A percentile compares a stretch with the other conserved stretches of the same genome.
These are phyloP conservation scores for Pholiota conissans DNA, from an alignment of 768 basidiomycete genomes.

Conservation along the genomic window DNA sequence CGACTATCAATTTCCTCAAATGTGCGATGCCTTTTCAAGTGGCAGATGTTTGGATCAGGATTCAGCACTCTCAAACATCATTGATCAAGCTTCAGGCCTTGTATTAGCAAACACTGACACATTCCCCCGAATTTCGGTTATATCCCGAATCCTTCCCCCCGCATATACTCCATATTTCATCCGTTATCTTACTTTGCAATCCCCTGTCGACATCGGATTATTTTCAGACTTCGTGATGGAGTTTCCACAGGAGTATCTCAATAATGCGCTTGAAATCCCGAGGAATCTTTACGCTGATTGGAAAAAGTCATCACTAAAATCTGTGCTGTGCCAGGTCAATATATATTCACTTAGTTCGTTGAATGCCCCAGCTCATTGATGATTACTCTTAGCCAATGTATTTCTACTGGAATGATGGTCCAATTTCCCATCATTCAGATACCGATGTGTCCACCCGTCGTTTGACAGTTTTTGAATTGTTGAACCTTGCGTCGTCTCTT, in stretches of 20 bases:
- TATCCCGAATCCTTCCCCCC: constrained; percentile 25
- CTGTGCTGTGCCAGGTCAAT: constrained; percentile 43
- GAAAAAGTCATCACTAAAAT: constrained; percentile 33
- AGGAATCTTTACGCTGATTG: constrained; percentile 8
- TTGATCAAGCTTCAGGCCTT: constrained; percentile 37
- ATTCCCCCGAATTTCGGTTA: constrained; percentile 29
- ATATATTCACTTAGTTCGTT: not conserved
- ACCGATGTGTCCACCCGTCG: constrained; percentile 27
- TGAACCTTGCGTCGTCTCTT: constrained; percentile 41
- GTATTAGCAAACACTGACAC: constrained; percentile 19
- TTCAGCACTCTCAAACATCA: constrained; percentile 40
- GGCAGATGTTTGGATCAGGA: constrained; percentile 49
- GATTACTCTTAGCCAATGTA: constrained; percentile 43
- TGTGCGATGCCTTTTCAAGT: constrained; percentile 28
- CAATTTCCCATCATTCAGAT: constrained; percentile 24
- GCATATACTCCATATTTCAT: constrained; percentile 28
- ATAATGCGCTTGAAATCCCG: constrained; percentile 8
- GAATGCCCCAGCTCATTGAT: not conserved
- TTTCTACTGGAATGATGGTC: constrained; percentile 44
- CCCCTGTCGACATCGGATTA: not conserved
- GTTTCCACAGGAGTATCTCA: constrained; percentile 15
- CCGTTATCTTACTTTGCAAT: constrained; percentile 22
- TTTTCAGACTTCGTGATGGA: constrained; percentile 18
- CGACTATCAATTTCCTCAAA: not conserved
- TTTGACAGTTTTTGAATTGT: constrained; percentile 36